A percentile compares a stretch with the other conserved stretches of the same genome.
Conservation (phyloP, 2,329 filamentous ascomycete species). For the Anisogramma anomala region DNA sequence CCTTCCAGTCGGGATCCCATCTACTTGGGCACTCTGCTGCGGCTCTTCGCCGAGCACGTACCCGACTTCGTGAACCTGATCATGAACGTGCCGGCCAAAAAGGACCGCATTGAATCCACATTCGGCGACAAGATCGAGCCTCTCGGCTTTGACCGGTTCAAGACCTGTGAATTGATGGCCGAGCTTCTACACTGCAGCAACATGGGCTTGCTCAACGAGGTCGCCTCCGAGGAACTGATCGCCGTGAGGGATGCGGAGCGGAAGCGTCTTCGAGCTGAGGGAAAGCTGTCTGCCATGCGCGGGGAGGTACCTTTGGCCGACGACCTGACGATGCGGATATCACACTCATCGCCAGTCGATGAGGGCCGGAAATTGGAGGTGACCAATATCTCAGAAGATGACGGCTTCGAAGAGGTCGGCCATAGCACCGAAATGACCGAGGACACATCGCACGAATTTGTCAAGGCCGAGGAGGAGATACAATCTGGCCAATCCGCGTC, state of each 20-base stretch:
- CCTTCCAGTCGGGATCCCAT: slow-evolving; percentile 87
- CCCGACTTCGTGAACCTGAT: slow-evolving; percentile 91
- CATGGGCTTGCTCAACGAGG: slow-evolving; percentile 90
- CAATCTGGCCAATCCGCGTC: slow-evolving; percentile 26
- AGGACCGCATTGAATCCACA: slow-evolving; percentile 68
- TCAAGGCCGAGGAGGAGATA: slow-evolving; percentile 47
- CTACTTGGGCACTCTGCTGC: slow-evolving; percentile 80
- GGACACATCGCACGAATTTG: slow-evolving; percentile 58
- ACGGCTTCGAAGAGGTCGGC: slow-evolving; percentile 85
- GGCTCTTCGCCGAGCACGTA: slow-evolving; percentile 80
- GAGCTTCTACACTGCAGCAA: slow-evolving; percentile 96
- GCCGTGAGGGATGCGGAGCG: slow-evolving; percentile 68
- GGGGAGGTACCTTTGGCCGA: slow-evolving; percentile 41
- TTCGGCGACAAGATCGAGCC: slow-evolving; percentile 89
- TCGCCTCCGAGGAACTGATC: slow-evolving; percentile 80
- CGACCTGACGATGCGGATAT: slow-evolving; percentile 47
- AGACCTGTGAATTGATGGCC: slow-evolving; percentile 97
- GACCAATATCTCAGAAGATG: slow-evolving; percentile 73
- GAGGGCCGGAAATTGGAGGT: slow-evolving; percentile 62
- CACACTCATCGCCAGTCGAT: slow-evolving; percentile 42
- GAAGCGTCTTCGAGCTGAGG: slow-evolving; percentile 65
- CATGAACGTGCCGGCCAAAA: slow-evolving; percentile 61
- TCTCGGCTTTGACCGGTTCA: slow-evolving; percentile 93
- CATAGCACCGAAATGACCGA: slow-evolving; percentile 59
- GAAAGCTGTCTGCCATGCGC: slow-evolving; percentile 48